A percentile compares a stretch with the other conserved stretches of the same genome.
Conservation (phyloP, 805 yeast species). For the Saturnispora sanitii region DNA sequence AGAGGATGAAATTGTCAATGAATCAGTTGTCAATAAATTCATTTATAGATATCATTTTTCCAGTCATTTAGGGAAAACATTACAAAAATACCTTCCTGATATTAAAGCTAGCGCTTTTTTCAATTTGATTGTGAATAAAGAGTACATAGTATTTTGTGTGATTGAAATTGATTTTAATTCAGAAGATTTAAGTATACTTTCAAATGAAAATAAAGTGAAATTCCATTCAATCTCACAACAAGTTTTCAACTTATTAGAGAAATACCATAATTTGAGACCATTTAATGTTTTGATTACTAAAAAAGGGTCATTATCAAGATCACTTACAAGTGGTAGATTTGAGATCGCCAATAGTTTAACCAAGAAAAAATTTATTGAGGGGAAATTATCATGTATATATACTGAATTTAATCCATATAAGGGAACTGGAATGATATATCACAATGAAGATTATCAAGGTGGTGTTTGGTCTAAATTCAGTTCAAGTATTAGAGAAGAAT, state of each 20-base stretch:
- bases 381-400: constrained; percentile 67
- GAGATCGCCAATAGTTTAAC: constrained; percentile 90
- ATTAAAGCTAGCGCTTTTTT: constrained; percentile 88
- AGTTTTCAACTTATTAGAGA: constrained; percentile 34
- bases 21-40: constrained; percentile 7
- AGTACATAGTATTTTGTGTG: constrained; percentile 74
- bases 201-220: constrained; percentile 26
- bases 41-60: constrained; percentile 63
- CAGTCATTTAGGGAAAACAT: constrained; percentile 74
- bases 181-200: constrained; percentile 11
- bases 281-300: constrained; percentile 76
- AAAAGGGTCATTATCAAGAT: constrained; percentile 74
- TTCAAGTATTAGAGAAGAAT: constrained; percentile 52
- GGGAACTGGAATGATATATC: constrained; percentile 56
- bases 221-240: constrained; percentile 36
- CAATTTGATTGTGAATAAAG: constrained; percentile 70
- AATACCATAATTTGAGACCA: constrained; percentile 64
- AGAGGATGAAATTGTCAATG: constrained; percentile 1
- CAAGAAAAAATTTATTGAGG: constrained; percentile 66
- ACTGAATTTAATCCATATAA: constrained; percentile 67
- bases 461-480: constrained; percentile 79
- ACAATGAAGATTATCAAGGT: constrained; percentile 66
- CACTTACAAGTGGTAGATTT: constrained; percentile 72
- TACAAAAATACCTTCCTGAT: constrained; percentile 71
- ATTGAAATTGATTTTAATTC: constrained; percentile 42